phyloP scores from a whole-genome alignment of 2,329 filamentous ascomycete species.

The Fusarium dimerum region DNA sequence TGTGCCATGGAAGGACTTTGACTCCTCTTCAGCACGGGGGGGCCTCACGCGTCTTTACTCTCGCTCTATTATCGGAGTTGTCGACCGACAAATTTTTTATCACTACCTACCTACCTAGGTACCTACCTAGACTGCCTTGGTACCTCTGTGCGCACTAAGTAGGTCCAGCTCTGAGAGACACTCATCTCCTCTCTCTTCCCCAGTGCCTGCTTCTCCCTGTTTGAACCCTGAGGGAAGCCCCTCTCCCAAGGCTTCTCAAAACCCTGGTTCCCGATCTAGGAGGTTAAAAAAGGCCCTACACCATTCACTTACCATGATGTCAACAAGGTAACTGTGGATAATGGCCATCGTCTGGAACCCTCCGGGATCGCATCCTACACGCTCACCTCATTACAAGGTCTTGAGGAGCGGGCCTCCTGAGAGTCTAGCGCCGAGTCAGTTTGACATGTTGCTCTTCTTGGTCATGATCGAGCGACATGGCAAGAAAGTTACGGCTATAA shows the following conservation, averaged over 20 bases:
- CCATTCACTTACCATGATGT: conserved; percentile 15
- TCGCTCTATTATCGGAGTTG: conserved; percentile 8
- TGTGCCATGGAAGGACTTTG: conserved; percentile 6
- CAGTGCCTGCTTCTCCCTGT: conserved; percentile 14
- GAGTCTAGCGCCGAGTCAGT: neutral
- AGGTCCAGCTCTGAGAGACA: conserved; percentile 15
- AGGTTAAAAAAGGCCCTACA: neutral
- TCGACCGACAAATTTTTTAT: neutral
- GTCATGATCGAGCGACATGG: neutral
- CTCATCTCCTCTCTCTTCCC: conserved; percentile 12
- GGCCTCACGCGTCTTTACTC: conserved; percentile 12
- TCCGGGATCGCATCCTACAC: conserved; percentile 21
- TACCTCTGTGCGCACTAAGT: conserved; percentile 9
- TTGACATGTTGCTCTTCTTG: neutral
- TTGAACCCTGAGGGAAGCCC: conserved; percentile 10
- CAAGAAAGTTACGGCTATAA: neutral
- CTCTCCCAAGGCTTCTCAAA: conserved; percentile 10
- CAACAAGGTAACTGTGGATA: conserved; percentile 9
- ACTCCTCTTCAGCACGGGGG: conserved; percentile 6
- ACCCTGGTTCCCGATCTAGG: conserved; percentile 13
- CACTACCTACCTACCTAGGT: conserved; percentile 13
- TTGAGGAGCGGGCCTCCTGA: neutral
- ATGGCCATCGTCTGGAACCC: conserved; percentile 14
- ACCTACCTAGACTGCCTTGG: neutral
- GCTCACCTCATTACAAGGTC: neutral